Base-by-base conservation (phyloP, 2,329 filamentous ascomycete species). In the Trichophyton rubrum region DNA sequence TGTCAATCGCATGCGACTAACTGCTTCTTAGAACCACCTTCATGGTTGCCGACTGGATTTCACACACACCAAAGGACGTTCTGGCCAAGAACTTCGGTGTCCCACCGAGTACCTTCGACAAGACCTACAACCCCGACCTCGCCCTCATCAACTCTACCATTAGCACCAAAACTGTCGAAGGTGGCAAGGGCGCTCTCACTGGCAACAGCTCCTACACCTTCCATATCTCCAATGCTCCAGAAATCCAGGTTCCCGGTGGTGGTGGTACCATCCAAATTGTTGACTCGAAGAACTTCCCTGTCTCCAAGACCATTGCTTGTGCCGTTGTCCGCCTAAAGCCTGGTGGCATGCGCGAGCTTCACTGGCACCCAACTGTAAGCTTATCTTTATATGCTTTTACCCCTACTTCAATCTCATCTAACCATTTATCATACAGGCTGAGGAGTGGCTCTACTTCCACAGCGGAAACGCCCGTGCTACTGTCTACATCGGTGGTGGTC, bases 371-470 rank as follows among this genome's bases (percentile, higher is more conserved):
- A 1, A 87, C 84, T 67, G 82, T 84, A 69, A 72, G 79, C 15
- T 15, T 17, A 1, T 3, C 9, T 35, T 27, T 33, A 6, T 9
- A n/a, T 56, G 9, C 30, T 35, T 43, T 9, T 11, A 9, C 11
- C 33, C 9, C 13, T 38, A 13, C 24, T 22, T 56, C 35, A 43
- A 59, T 56, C 7, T 22, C 35, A 38, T 56, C 15, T n/a, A 15
- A n/a, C 20, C 6, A 20, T 35, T 15, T 24, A 15, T 58, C 59
- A 41, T n/a, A 9, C 61, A 85, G 81, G 82, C 82, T 3, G 83
- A 87, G 66, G 85, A 88, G 69, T 88, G 85, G 85, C 71, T 88
- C 1, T 88, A 87, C 72, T 88, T 88, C 74, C 83, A 86, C 68
- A 75, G 80, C 62, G 85, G 85, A 24, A 71, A 76, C 1, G 85